These are phyloP conservation scores for Flaveria robusta DNA, from an alignment of 129 eudicot genomes.

Conservation along the genomic window DNA sequence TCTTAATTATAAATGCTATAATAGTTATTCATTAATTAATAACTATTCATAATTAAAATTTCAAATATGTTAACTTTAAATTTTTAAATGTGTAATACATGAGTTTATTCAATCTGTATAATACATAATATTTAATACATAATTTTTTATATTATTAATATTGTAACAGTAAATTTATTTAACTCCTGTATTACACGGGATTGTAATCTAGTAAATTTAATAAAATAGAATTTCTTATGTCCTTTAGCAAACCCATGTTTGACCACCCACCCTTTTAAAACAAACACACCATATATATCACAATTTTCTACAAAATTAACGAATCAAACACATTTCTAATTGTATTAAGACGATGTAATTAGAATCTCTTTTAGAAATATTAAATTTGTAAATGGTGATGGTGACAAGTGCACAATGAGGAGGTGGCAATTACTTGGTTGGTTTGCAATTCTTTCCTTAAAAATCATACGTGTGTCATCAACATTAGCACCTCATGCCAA, in stretches of 20 bases:
- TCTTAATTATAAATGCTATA: too few species aligned
- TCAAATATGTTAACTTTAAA: too few species aligned
- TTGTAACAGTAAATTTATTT: too few species aligned
- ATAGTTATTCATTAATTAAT: too few species aligned
- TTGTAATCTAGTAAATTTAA: too few species aligned
- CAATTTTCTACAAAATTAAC: background rate
- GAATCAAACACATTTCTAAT: too few species aligned
- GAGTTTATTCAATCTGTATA: too few species aligned
- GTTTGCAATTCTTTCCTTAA: slow-evolving; percentile 12
- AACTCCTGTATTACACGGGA: too few species aligned
- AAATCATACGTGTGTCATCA: slow-evolving; percentile 26
- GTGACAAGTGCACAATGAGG: slow-evolving; percentile 29
- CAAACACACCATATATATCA: background rate
- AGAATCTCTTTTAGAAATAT: background rate
- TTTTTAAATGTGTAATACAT: too few species aligned
- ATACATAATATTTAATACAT: too few species aligned
- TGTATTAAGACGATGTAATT: background rate
- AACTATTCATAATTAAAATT: too few species aligned
- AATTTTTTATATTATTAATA: too few species aligned
- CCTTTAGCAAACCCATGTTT: background rate
- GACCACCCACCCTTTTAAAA: background rate
- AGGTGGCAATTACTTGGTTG: slow-evolving; percentile 31
- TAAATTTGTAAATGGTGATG: slow-evolving; percentile 6
- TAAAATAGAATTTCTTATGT: background rate
- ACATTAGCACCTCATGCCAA: background rate